A percentile compares a stretch with the other conserved stretches of the same genome.
phyloP scores from a whole-genome alignment of 2,329 filamentous ascomycete genomes.

The Penicillium decumbens region DNA sequence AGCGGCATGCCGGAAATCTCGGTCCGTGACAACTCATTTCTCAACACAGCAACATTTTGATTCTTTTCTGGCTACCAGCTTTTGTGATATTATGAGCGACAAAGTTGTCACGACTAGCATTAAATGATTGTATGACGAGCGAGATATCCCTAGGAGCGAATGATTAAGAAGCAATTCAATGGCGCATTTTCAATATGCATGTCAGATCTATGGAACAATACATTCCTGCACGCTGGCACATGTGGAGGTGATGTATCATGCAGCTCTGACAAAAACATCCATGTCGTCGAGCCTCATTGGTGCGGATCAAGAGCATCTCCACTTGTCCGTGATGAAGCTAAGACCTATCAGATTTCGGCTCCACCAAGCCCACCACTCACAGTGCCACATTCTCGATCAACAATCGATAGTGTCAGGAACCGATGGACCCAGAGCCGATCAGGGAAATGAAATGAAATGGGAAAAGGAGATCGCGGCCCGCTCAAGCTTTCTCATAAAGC shows the following conservation, averaged over 20 bases:
- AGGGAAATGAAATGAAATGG: constrained; percentile 12
- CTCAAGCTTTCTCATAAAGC: neutral
- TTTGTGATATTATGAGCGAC: neutral
- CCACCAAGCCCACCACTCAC: constrained; percentile 13
- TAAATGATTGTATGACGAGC: neutral
- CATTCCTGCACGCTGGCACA: neutral
- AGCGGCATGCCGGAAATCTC: constrained; percentile 36
- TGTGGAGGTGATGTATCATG: constrained; percentile 10
- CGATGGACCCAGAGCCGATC: constrained; percentile 7
- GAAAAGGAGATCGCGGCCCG: neutral
- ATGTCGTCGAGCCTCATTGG: neutral
- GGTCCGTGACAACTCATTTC: constrained; percentile 23
- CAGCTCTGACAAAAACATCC: neutral
- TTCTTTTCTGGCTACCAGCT: neutral
- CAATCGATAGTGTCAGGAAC: constrained; percentile 21
- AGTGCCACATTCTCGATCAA: neutral
- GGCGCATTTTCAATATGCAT: neutral
- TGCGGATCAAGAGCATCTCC: neutral
- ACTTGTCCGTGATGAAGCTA: constrained; percentile 2
- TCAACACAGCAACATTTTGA: constrained; percentile 7
- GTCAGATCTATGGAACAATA: neutral
- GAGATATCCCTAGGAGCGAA: constrained; percentile 4
- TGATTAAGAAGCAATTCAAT: neutral
- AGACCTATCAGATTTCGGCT: neutral
- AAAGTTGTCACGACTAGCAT: neutral